Evolutionary conservation across 2,329 filamentous ascomycete species (phyloP), one percentile per base, ranked within the genome.

Genomic region (Epichloe bromicola): DNA sequence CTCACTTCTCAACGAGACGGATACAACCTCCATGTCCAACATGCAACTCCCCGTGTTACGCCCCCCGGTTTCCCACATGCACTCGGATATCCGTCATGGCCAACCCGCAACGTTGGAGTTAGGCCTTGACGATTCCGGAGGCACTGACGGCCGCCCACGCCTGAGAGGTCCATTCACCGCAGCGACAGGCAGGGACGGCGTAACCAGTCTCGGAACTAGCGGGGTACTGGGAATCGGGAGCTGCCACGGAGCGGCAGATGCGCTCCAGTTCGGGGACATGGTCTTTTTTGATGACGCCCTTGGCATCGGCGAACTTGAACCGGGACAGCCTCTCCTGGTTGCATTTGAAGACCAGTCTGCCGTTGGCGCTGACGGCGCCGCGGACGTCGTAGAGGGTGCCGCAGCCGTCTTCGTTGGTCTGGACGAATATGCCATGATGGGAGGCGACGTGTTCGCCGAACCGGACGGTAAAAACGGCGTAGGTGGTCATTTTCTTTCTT

Each of bases 51-150:
- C 26, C 23, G 23, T 8, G 7, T 26, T 2, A 26, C 26, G 26
- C 20, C 2, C 26, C 26, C 7, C 23, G 26, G 26, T 26, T 26
- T 26, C 23, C 23, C 7, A 26, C 26, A 30, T 3, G 26, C 7
- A 30, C 26, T 30, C 26, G 1, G 8, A 30, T 8, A n/a, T 1
- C 26, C 7, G 26, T 30, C 26, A 7, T 10, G 26, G 26, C 26
- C 7, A 30, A 8, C 8, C 26, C 26, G 26, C 26, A 23, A 26
- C 23, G 23, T 26, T 23, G 23, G 8, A 30, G 30, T 12, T 7
- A 42, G 54, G 63, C 12, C 57, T 58, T 42, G 49, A 49, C 49
- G 20, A 65, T 74, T 2, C 46, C 50, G 26, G 50, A 49, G 11
- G 41, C 34, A 11, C 41, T 17, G 10, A 52, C 37, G 6, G 51